Percentiles rank a stretch among this genome's conserved stretches.
Evolutionary conservation across 1,284 basidiomycete genomes (phyloP).

Genomic region (Puccinia triticina): DNA sequence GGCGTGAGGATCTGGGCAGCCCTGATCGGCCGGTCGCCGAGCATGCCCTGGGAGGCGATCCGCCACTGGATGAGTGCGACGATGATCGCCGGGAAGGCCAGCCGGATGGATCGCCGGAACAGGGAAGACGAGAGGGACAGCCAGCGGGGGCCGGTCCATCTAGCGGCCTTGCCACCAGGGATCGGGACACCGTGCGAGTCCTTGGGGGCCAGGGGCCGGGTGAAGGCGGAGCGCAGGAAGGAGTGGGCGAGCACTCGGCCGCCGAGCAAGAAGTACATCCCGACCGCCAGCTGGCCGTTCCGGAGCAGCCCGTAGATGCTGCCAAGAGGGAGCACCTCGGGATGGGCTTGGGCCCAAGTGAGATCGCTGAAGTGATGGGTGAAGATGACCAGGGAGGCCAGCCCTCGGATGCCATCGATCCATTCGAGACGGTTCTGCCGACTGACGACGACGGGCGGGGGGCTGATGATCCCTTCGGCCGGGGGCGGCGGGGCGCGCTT

Average conservation of each 20-base stretch:
- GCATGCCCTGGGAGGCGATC: slow-evolving; percentile 56
- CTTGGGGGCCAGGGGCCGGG: slow-evolving; percentile 58
- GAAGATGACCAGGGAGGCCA: slow-evolving; percentile 61
- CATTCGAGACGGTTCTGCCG: slow-evolving; percentile 60
- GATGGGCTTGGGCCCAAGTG: slow-evolving; percentile 60
- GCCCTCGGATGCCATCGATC: slow-evolving; percentile 61
- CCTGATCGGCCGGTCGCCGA: slow-evolving; percentile 57
- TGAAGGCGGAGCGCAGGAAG: slow-evolving; percentile 60
- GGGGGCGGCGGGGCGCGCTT: slow-evolving; percentile 49
- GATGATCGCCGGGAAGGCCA: slow-evolving; percentile 60
- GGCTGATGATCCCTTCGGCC: slow-evolving; percentile 48
- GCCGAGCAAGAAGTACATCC: slow-evolving; percentile 61
- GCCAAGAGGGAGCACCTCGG: slow-evolving; percentile 59
- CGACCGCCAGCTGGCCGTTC: slow-evolving; percentile 60
- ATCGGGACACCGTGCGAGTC: slow-evolving; percentile 59
- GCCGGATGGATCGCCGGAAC: slow-evolving; percentile 61
- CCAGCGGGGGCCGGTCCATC: slow-evolving; percentile 55
- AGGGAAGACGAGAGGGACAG: slow-evolving; percentile 60
- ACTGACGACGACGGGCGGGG: slow-evolving; percentile 57
- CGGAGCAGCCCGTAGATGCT: slow-evolving; percentile 58
- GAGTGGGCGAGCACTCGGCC: slow-evolving; percentile 61
- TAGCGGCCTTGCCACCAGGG: slow-evolving; percentile 55
- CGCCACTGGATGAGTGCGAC: slow-evolving; percentile 61
- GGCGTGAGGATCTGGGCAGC: slow-evolving; percentile 58
- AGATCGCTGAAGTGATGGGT: slow-evolving; percentile 62